A percentile compares a stretch with the other conserved stretches of the same genome.
These are phyloP conservation scores for Monosporascus ibericus DNA, from an alignment of 2,329 filamentous ascomycete species.

Conservation along the genomic window DNA sequence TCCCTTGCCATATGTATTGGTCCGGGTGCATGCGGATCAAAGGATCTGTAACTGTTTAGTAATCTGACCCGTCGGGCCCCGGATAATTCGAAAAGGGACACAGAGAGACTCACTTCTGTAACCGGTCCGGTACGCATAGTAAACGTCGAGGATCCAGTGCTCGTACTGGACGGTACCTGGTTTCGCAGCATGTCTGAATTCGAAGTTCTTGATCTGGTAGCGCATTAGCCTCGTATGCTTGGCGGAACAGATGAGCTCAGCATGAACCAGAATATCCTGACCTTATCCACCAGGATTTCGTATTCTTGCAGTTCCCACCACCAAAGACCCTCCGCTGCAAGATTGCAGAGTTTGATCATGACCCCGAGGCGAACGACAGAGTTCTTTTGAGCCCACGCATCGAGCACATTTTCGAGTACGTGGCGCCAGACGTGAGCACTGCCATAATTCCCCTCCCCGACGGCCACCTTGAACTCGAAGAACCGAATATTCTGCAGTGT, in stretches of 20 bases:
- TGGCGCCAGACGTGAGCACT: constrained; percentile 22
- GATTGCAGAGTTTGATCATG: constrained; percentile 24
- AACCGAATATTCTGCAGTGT: constrained; percentile 27
- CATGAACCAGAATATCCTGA: constrained; percentile 3
- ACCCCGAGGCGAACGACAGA: constrained; percentile 21
- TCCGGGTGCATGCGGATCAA: constrained; percentile 22
- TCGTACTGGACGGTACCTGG: constrained; percentile 19
- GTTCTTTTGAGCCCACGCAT: constrained; percentile 20
- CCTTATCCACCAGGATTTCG: constrained; percentile 14
- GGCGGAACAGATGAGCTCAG: background rate
- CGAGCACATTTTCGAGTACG: constrained; percentile 20
- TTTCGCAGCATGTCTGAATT: constrained; percentile 16
- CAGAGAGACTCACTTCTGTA: constrained; percentile 18
- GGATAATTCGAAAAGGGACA: background rate
- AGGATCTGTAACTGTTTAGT: constrained; percentile 13
- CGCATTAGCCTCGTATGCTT: constrained; percentile 1
- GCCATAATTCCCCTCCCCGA: constrained; percentile 21
- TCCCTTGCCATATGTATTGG: constrained; percentile 23
- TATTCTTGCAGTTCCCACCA: constrained; percentile 16
- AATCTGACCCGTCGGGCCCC: constrained; percentile 6
- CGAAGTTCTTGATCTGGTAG: constrained; percentile 18
- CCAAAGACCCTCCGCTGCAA: constrained; percentile 13
- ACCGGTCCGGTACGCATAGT: constrained; percentile 20
- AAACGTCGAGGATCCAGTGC: constrained; percentile 21
- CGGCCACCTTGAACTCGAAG: constrained; percentile 24